These are phyloP conservation scores for Solanum appendiculatum DNA, from an alignment of 257 asterid species.

Conservation along the genomic window DNA sequence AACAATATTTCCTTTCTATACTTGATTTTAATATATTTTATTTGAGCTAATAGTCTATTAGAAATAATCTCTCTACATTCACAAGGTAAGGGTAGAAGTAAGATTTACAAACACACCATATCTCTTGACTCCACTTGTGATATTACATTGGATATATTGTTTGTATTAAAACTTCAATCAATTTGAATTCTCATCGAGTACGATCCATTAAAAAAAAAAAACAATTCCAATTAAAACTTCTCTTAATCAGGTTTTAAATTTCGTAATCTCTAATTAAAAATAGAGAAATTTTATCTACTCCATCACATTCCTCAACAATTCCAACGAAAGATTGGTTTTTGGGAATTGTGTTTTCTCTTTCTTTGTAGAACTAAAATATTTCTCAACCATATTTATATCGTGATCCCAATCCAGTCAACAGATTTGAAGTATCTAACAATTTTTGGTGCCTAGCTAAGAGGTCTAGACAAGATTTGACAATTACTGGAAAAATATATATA, in stretches of 20 bases:
- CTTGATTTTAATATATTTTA: too few relatives aligned
- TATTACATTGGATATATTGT: too few relatives aligned
- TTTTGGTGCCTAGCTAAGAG: not conserved
- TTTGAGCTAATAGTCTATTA: accelerated
- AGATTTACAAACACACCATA: too few relatives aligned
- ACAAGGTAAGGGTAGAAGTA: too few relatives aligned
- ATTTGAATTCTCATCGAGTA: not conserved
- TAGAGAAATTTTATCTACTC: not conserved
- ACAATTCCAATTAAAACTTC: too few relatives aligned
- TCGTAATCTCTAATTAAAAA: not conserved
- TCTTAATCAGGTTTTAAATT: too few relatives aligned
- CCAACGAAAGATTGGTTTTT: not conserved
- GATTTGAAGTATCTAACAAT: not conserved
- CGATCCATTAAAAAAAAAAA: accelerated
- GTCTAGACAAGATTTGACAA: not conserved
- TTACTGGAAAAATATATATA: too few relatives aligned
- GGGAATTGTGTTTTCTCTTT: not conserved
- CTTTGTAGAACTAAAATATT: not conserved
- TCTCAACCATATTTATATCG: not conserved
- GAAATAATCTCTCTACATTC: too few relatives aligned
- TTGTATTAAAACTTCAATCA: accelerated
- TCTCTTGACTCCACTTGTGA: too few relatives aligned
- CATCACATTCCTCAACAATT: accelerated
- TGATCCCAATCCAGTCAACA: not conserved
- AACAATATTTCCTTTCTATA: too few relatives aligned